Evolutionary conservation across 164 flowering plant genomes (phyloP).

Genomic region (Akebia trifoliata): DNA sequence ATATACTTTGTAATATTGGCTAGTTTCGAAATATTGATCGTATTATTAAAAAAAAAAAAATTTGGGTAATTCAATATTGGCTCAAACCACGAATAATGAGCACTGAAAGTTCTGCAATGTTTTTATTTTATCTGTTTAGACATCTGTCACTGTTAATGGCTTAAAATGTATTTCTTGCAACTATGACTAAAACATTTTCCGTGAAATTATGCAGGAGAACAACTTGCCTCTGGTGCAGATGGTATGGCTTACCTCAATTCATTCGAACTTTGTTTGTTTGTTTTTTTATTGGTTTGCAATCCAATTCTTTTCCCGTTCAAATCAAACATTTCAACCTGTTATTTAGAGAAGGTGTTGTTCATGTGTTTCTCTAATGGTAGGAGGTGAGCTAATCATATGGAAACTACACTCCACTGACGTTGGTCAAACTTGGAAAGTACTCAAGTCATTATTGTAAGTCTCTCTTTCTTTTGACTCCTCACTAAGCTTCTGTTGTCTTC

Average conservation of each 20-base stretch:
- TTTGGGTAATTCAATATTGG: neutral
- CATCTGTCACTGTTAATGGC: neutral
- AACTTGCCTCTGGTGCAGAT: constrained; percentile 96
- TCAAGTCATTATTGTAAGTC: constrained; percentile 75
- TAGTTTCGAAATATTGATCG: neutral
- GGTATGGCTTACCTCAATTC: constrained; percentile 44
- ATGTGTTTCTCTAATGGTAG: constrained; percentile 31
- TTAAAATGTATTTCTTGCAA: neutral
- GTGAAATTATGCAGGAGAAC: constrained; percentile 61
- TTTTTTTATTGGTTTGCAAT: neutral
- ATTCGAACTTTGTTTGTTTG: neutral
- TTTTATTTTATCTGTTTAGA: too few relatives aligned
- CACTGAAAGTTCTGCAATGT: too few relatives aligned
- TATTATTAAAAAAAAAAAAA: neutral
- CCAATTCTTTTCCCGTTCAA: neutral
- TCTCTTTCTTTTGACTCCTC: constrained; percentile 2
- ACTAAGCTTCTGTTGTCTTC: constrained; percentile 6
- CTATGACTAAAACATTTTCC: neutral
- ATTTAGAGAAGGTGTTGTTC: neutral
- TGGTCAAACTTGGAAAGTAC: constrained; percentile 83
- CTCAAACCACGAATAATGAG: too few relatives aligned
- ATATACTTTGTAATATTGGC: neutral
- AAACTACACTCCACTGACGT: constrained; percentile 58
- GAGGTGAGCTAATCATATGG: constrained; percentile 92
- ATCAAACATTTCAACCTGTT: neutral